Base-by-base conservation (phyloP, 2,329 filamentous ascomycete species). In the Phialophora expanda region DNA sequence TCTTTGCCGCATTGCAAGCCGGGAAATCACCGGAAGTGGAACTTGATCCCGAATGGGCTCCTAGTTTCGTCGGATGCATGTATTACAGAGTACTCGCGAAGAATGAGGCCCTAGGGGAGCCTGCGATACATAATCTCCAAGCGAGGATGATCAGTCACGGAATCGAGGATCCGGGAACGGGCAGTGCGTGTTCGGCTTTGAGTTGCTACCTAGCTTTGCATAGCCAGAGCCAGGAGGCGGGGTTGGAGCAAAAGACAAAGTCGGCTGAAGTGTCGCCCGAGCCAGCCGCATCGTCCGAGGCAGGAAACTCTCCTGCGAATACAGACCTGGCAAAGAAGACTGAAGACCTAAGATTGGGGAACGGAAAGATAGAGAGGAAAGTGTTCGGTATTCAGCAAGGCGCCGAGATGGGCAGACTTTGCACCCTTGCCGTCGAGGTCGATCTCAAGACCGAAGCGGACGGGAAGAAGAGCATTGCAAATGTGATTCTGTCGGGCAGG, bases 341-440 rank as follows among this genome's bases (percentile, higher is more conserved):
- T 30, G 69, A 65, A 64, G 69, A 65, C 56, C 68, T 72, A 75
- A 66, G 74, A 73, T 64, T 84, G 77, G 58, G 48, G 17, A 68
- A 75, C 74, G 30, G 79, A 84, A 67, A 69, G 55, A 75, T 74
- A 26, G 75, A 70, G 62, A 75, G 75, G 34, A 69, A 73, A 53
- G 78, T 75, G 61, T 88, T 85, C 69, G 78, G 82, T 64, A 78
- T 90, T 68, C 84, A 84, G 65, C 88, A 90, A 77, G 89, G 88
- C 0, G 86, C 89, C 9, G 88, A 90, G 77, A 89, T 90, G 85
- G 87, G 87, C 5, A 77, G 87, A 69, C 71, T 75, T 7, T 78
- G 76, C 71, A 77, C 79, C 64, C 79, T 80, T 60, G 76, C 75
- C 6, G 72, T 80, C 12, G 73, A 71, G 28, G 75, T 78, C 17